phyloP scores from a whole-genome alignment of 441 rosid species.

The Bruguiera hainesii region DNA sequence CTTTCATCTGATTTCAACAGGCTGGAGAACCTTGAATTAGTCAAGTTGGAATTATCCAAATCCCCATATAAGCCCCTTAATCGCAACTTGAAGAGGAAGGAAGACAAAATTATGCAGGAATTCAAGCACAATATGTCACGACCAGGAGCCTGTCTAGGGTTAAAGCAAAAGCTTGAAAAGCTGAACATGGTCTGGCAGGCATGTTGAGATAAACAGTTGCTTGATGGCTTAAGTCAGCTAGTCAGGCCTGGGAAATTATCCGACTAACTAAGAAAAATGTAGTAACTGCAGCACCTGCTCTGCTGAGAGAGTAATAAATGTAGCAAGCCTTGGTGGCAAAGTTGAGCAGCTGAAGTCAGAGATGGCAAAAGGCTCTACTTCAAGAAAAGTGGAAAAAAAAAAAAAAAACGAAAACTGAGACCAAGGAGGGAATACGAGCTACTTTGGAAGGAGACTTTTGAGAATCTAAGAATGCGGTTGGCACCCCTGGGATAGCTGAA shows the following conservation, averaged over 20 bases:
- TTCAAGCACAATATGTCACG: conserved; percentile 33
- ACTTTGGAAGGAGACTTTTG: conserved; percentile 28
- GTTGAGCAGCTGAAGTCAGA: conserved; percentile 35
- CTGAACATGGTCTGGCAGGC: conserved; percentile 23
- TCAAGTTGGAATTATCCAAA: conserved; percentile 41
- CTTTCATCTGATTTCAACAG: conserved; percentile 38
- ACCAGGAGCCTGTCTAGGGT: conserved; percentile 43
- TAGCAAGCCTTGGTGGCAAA: conserved; percentile 24
- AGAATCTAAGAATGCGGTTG: conserved; percentile 8
- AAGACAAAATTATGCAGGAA: conserved; percentile 32
- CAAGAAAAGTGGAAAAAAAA: conserved; percentile 13
- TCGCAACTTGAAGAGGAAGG: conserved; percentile 27
- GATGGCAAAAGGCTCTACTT: conserved; percentile 27
- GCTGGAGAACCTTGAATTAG: conserved; percentile 35
- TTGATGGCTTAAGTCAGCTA: conserved; percentile 28
- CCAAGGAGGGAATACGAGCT: conserved; percentile 28
- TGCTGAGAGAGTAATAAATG: conserved; percentile 25
- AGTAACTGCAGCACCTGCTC: conserved; percentile 15
- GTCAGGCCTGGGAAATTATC: conserved; percentile 30
- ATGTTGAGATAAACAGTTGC: conserved; percentile 25
- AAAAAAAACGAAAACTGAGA: conserved; percentile 25
- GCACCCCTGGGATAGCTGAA: conserved; percentile 10
- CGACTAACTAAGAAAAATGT: conserved; percentile 14
- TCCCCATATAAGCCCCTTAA: conserved; percentile 25
- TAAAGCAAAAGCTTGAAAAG: conserved; percentile 47